Evolutionary conservation across 495 filamentous ascomycete genomes (phyloP), one percentile per base, ranked within the genome.

Genomic region (Jackrogersella minutella): DNA sequence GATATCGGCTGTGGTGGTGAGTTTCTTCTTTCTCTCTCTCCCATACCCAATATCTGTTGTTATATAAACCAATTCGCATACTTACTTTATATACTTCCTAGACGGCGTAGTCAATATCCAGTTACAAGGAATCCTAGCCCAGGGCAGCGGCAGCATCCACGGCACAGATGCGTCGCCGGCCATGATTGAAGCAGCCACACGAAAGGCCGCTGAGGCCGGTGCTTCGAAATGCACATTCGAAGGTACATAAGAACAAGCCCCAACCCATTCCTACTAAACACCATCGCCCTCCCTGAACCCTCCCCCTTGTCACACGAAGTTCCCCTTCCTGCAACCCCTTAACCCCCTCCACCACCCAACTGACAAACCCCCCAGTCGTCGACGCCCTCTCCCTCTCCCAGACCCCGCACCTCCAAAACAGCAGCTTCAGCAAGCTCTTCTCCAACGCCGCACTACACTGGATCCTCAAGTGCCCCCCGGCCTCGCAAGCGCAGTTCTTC

Each of bases 401-500:
- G 14, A 33, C 55, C 21, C 22, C 68, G 14, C 52, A 67, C 37
- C 71, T 78, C 0, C 75, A 76, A 24, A 40, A 33, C 1, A 64
- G 58, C 33, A 17, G 58, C 64, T 81, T 77, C 79, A 85, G 84
- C 64, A 92, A 91, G 73, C 79, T 90, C 63, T 90, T 93, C 73
- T 91, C 88, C 37, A 93, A 93, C 69, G 91, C 91, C 0, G 91
- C 91, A 0, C 74, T 93, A 37, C 90, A 93, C 77, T 94, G 91
- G 91, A 88, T 94, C 69, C 80, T 93, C 17, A 78, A 37, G 59
- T 63, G 58, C 2, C 59, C 68, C 49, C 59, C 66, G 1, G 57
- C 33, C 22, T 22, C 13, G 0, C 66, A 64, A 30, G 30, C 36
- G 1, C n/a, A 7, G 1, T 77, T 82, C 68, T 82, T 93, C 64